phyloP scores from a whole-genome alignment of 2,329 filamentous ascomycete genomes.

The Polychaeton citri region DNA sequence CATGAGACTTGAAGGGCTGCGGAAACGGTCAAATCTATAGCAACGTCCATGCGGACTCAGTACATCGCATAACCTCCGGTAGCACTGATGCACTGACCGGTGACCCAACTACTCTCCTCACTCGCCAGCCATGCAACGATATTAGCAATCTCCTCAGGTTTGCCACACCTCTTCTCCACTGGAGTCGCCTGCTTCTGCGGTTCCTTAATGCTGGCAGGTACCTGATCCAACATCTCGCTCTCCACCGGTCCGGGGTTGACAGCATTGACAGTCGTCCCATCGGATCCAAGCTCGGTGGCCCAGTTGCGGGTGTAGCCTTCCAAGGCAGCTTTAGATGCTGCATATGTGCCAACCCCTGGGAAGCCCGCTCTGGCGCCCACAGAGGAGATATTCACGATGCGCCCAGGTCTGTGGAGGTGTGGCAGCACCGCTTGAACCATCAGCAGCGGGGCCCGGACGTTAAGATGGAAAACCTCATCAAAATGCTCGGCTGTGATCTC shows the following conservation, averaged over 20 bases:
- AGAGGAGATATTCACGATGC: slow-evolving; percentile 48
- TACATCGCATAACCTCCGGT: too few relatives aligned
- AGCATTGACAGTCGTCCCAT: slow-evolving; percentile 48
- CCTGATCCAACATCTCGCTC: slow-evolving; percentile 44
- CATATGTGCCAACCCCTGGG: slow-evolving; percentile 36
- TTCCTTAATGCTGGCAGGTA: slow-evolving; percentile 36
- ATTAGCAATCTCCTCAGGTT: slow-evolving; percentile 40
- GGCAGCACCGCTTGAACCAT: slow-evolving; percentile 42
- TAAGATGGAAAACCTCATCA: slow-evolving; percentile 42
- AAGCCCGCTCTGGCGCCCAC: slow-evolving; percentile 38
- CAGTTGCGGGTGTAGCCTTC: slow-evolving; percentile 47
- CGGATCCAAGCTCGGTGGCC: slow-evolving; percentile 43
- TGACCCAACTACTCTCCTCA: slow-evolving; percentile 15
- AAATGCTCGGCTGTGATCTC: slow-evolving; percentile 39
- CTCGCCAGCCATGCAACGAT: slow-evolving; percentile 44
- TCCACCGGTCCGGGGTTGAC: slow-evolving; percentile 47
- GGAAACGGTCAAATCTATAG: too few relatives aligned
- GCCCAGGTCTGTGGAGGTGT: slow-evolving; percentile 32
- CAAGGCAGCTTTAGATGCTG: slow-evolving; percentile 45
- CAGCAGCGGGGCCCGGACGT: slow-evolving; percentile 42
- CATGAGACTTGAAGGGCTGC: too few relatives aligned
- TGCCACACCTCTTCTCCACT: slow-evolving; percentile 38
- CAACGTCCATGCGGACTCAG: too few relatives aligned
- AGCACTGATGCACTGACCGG: slow-evolving; percentile 42
- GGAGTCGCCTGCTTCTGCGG: slow-evolving; percentile 39